Base-by-base conservation (phyloP, 1,284 basidiomycete species). In the Clitocybe nebularis region DNA sequence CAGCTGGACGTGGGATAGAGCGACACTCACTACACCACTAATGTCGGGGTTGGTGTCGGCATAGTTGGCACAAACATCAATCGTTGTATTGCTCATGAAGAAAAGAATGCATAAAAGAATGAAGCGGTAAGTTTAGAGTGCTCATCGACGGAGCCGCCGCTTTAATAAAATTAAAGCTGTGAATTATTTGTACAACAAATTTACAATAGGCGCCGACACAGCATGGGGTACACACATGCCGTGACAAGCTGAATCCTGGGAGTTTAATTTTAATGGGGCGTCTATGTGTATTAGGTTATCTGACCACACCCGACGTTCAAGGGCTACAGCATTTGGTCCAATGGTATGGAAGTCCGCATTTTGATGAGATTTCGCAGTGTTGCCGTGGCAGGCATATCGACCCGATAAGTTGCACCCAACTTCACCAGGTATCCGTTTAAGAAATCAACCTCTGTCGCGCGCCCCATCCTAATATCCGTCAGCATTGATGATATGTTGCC, bases 341-440 rank as follows among this genome's bases (percentile, higher is more conserved):
- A 25, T 23, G 70, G 66, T 47, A 70, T 61, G 24, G 51, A 47
- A 36, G 48, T 49, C 34, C 69, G 64, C 57, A 71, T 57, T 44
- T 66, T 65, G 48, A 75, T 63, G 57, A 94, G 68, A 41, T 83
- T 70, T 14, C 74, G 61, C 35, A 96, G 62, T 35, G 75, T 69
- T 14, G 75, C 64, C 51, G 82, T 89, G 9, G 75, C 67, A 0
- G 83, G 81, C 53, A 84, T 85, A 6, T 66, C 62, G 24, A 94
- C 69, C 3, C 69, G 66, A 52, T 87, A 77, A 30, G 71, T 65
- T 35, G 66, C 54, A 5, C 88, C 94, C 4, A 94, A 65, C 7
- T 68, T 66, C 17, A 81, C 58, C 36, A 99, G 63, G 61, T 94
- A 91, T 5, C 95, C 94, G 53, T 93, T 95, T 59, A 98, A 76